Base-by-base conservation (phyloP, 768 basidiomycete genomes). In the Hemileccinum rubropunctum region DNA sequence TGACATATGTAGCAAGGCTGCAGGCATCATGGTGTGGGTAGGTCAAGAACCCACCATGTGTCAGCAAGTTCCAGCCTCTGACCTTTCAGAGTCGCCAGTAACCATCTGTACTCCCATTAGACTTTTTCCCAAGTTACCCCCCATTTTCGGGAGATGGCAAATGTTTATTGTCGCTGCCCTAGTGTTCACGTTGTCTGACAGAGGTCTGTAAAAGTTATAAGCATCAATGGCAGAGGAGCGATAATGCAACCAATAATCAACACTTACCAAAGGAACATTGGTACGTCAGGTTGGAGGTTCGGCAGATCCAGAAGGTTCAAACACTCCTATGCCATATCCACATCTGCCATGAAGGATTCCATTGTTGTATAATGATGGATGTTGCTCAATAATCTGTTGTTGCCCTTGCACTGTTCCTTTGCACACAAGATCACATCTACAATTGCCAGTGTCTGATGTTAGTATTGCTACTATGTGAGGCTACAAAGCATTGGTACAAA, bases 61-160 rank as follows among this genome's bases (percentile, higher is more conserved):
- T 48, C 32, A 53, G 23, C 14, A 53, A 10, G 9, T 53, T 37
- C 52, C 47, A 53, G 0, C 49, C 53, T 1, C 15, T 17, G 8
- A 30, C 8, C 2, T 26, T 3, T 50, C 43, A 0, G 30, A 5
- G 7, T 46, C 44, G 1, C 39, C 39, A 0, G 26, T 11, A 1
- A 38, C 21, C 1, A 2, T 4, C 14, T 46, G 44, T 2, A 46
- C 23, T 1, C 43, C 49, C 2, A 2, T 2, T 6, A 15, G 32
- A 0, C 1, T 10, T 15, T 32, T 42, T 0, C 4, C 5, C 5
- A 6, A 4, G 11, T 43, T 43, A 2, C 20, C 14, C 0, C 18
- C 42, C 13, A 3, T 20, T 36, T 44, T 44, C 14, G 21, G 32
- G 6, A 42, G 14, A 13, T 35, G 5, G 4, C 3, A 10, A 4